A percentile compares a stretch with the other conserved stretches of the same genome.
These are phyloP conservation scores for Leptodontidium sp. DNA, from an alignment of 2,329 filamentous ascomycete species.

Conservation along the genomic window DNA sequence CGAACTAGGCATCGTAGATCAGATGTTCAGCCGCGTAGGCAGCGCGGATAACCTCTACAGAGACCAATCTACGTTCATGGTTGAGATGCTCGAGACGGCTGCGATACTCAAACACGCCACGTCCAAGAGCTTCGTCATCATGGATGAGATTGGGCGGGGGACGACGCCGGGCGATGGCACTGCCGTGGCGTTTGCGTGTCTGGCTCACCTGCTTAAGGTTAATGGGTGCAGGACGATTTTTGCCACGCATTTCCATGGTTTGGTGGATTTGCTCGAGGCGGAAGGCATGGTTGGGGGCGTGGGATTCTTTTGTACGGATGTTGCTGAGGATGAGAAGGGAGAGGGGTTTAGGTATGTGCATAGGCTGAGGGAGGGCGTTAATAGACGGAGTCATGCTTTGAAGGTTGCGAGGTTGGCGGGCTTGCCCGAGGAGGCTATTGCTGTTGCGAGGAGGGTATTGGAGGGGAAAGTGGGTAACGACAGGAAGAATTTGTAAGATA, in stretches of 20 bases:
- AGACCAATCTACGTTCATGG: slow-evolving; percentile 98
- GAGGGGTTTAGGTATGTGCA: slow-evolving; percentile 88
- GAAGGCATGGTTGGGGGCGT: slow-evolving; percentile 53
- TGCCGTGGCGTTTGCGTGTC: slow-evolving; percentile 87
- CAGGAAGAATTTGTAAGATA: slow-evolving; percentile 18
- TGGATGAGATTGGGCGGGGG: slow-evolving; percentile 96
- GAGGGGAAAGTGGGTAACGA: neutral
- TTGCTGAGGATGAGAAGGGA: slow-evolving; percentile 70
- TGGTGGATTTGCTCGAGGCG: slow-evolving; percentile 77
- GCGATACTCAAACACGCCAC: slow-evolving; percentile 89
- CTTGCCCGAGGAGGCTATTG: slow-evolving; percentile 75
- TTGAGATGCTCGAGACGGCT: slow-evolving; percentile 98
- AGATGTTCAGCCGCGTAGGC: slow-evolving; percentile 91
- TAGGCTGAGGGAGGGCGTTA: slow-evolving; percentile 80
- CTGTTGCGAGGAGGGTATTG: slow-evolving; percentile 60
- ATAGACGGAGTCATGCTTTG: slow-evolving; percentile 86
- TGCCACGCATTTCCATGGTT: slow-evolving; percentile 90
- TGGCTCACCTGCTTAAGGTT: slow-evolving; percentile 81
- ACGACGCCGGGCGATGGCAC: slow-evolving; percentile 93
- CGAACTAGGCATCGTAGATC: slow-evolving; percentile 90
- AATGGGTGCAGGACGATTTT: slow-evolving; percentile 87
- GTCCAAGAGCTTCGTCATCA: slow-evolving; percentile 87
- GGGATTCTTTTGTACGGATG: slow-evolving; percentile 82
- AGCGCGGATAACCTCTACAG: slow-evolving; percentile 95
- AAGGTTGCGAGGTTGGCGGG: slow-evolving; percentile 93